Percentiles rank a stretch among this genome's conserved stretches.
Evolutionary conservation across 1,284 basidiomycete genomes (phyloP).

Genomic region (Trichosporon asahii): DNA sequence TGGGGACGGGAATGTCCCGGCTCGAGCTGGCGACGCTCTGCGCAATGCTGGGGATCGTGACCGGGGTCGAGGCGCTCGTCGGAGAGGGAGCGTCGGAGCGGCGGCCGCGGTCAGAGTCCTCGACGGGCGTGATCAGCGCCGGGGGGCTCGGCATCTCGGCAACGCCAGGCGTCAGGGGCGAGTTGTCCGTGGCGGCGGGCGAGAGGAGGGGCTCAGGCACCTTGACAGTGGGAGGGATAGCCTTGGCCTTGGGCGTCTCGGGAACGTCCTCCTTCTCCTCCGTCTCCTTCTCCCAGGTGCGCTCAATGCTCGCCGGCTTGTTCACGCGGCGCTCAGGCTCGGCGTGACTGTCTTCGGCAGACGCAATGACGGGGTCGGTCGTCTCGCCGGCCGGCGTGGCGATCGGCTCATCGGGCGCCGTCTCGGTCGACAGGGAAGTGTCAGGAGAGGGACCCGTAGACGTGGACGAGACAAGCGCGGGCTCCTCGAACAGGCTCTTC

Average conservation of each 20-base stretch:
- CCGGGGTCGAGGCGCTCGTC: background rate
- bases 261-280: background rate
- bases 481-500: constrained; percentile 9
- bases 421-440: background rate
- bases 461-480: background rate
- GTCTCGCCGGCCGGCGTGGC: background rate
- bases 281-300: background rate
- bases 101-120: background rate
- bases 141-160: background rate
- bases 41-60: background rate
- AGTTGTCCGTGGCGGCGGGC: background rate
- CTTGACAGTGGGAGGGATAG: background rate
- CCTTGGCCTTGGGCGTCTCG: background rate
- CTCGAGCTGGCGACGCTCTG: background rate
- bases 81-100: background rate
- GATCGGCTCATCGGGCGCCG: background rate
- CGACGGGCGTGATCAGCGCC: background rate
- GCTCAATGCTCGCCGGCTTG: background rate
- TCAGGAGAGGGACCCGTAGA: background rate
- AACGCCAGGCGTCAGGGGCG: background rate
- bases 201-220: background rate
- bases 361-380: constrained; percentile 7
- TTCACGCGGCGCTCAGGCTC: background rate
- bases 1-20: background rate
- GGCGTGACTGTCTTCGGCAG: background rate